phyloP scores from a whole-genome alignment of 805 yeast species.

The Saturnispora mendoncae region DNA sequence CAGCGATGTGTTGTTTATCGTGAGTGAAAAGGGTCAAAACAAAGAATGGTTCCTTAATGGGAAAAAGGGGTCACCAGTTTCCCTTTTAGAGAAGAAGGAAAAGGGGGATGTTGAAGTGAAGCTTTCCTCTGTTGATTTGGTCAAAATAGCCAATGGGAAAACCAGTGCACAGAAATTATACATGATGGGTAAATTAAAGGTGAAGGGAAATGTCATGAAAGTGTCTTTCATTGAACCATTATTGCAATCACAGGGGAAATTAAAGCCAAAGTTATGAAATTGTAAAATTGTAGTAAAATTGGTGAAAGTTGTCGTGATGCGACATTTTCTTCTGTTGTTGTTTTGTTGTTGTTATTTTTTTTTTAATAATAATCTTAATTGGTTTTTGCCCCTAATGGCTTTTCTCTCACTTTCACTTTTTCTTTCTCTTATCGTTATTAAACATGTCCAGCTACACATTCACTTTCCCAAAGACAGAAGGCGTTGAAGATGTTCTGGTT shows the following conservation, averaged over 20 bases:
- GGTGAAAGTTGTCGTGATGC: too few species aligned
- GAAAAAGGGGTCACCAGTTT: not conserved
- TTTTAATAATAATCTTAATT: not conserved
- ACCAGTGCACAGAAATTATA: conserved; percentile 79
- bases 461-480: conserved; percentile 1
- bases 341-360: not conserved
- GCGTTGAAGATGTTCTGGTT: conserved; percentile 34
- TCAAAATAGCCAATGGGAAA: conserved; percentile 64
- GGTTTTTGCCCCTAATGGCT: not conserved
- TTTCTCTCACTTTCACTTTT: not conserved
- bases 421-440: too few species aligned
- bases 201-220: conserved; percentile 87
- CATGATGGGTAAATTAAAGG: conserved; percentile 76
- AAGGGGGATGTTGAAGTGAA: conserved; percentile 5
- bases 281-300: too few species aligned
- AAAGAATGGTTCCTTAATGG: not conserved
- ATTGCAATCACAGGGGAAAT: conserved; percentile 36
- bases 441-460: not conserved
- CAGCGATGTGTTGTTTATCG: not conserved
- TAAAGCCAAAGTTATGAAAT: conserved; percentile 36
- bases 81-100: not conserved
- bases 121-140: conserved; percentile 55
- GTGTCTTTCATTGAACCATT: conserved; percentile 69
- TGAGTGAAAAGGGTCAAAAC: not conserved
- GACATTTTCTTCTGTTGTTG: not conserved